These are phyloP conservation scores for Brassica juncea DNA, from an alignment of 345 rosid genomes.

Conservation along the genomic window DNA sequence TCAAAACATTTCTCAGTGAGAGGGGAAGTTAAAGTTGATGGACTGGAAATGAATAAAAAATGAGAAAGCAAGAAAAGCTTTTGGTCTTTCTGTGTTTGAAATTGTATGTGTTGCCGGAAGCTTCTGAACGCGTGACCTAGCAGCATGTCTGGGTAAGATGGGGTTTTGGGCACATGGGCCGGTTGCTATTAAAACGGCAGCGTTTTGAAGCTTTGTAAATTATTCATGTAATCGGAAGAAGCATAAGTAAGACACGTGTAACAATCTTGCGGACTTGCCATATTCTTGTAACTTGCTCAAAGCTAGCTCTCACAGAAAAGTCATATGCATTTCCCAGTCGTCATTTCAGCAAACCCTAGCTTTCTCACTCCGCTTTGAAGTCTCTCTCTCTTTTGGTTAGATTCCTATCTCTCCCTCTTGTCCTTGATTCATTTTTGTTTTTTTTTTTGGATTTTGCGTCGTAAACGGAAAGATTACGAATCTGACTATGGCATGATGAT, in stretches of 20 bases:
- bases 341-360: slow-evolving; percentile 38
- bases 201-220: not conserved
- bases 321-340: slow-evolving; percentile 29
- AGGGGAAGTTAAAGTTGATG: not conserved
- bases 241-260: slow-evolving; percentile 33
- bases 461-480: not conserved
- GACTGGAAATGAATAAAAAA: slow-evolving; percentile 14
- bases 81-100: not conserved
- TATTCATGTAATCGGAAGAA: not conserved
- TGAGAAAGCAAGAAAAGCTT: not conserved
- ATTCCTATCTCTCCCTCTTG: slow-evolving; percentile 11
- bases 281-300: slow-evolving; percentile 38
- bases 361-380: slow-evolving; percentile 37
- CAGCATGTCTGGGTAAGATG: not conserved
- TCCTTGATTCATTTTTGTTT: not conserved
- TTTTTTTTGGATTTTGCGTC: not conserved
- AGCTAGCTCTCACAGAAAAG: slow-evolving; percentile 28
- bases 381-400: slow-evolving; percentile 29
- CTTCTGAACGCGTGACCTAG: not conserved
- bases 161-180: not conserved
- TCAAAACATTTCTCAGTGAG: slow-evolving; percentile 10
- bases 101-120: not conserved
- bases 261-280: slow-evolving; percentile 22
- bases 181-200: not conserved
- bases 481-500: slow-evolving; percentile 25